These are phyloP conservation scores for Seminavis robusta DNA, from an alignment of 108 stramenopile genomes.

Conservation along the genomic window DNA sequence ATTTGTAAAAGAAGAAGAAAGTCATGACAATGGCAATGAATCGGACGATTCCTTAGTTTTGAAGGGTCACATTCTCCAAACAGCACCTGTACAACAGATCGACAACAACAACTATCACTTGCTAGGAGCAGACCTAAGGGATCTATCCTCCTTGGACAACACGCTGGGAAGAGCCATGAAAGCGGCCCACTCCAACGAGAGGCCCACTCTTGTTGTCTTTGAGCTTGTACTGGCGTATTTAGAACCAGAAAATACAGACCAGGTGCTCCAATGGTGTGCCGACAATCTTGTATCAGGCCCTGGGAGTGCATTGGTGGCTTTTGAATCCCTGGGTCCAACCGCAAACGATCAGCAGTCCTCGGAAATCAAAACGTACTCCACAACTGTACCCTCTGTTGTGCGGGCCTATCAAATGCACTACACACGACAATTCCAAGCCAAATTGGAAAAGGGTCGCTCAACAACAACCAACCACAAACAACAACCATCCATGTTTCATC, in stretches of 20 bases:
- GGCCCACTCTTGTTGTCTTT: slow-evolving; percentile 63
- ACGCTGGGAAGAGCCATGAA: slow-evolving; percentile 11
- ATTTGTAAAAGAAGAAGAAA: neutral
- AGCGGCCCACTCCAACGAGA: slow-evolving; percentile 6
- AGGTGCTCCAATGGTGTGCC: slow-evolving; percentile 27
- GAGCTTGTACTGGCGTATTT: slow-evolving; percentile 78
- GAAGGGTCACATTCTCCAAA: too few species aligned
- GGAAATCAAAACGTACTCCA: neutral
- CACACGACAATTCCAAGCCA: slow-evolving; percentile 41
- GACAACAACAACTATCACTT: slow-evolving; percentile 31
- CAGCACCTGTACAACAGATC: too few species aligned
- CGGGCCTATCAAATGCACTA: slow-evolving; percentile 53
- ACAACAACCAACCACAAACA: slow-evolving; percentile 1
- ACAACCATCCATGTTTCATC: slow-evolving; percentile 17
- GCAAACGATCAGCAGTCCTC: neutral
- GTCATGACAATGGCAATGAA: neutral
- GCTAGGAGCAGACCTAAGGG: slow-evolving; percentile 45
- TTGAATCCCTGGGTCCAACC: slow-evolving; percentile 37
- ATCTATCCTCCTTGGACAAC: slow-evolving; percentile 9
- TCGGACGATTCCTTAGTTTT: neutral
- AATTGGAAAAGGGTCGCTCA: slow-evolving; percentile 43
- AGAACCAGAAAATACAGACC: slow-evolving; percentile 16
- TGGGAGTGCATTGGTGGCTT: slow-evolving; percentile 40
- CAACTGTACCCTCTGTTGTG: slow-evolving; percentile 24
- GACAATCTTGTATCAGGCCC: slow-evolving; percentile 4